Conservation (phyloP, 73 alveolate genomes). For the Blepharisma japonicum region DNA sequence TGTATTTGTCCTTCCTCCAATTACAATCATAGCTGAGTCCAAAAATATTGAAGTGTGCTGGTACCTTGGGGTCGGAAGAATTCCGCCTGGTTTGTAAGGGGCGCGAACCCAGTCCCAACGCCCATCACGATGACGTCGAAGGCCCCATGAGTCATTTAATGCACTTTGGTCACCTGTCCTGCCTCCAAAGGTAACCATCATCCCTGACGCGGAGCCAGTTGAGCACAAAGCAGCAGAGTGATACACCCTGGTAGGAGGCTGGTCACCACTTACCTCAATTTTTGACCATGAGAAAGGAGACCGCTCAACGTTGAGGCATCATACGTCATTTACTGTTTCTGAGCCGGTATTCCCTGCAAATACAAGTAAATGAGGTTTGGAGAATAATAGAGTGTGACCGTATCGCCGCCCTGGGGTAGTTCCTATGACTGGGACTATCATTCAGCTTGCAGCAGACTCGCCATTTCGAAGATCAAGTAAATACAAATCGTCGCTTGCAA, state of each 20-base stretch:
- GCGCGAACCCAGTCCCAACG: constrained; percentile 99
- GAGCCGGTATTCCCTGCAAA: constrained; percentile 97
- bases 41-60: constrained; percentile 93
- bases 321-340: constrained; percentile 91
- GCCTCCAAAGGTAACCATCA: constrained; percentile 97
- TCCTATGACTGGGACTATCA: constrained; percentile 98
- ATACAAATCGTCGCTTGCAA: constrained; percentile 39
- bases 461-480: constrained; percentile 49
- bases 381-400: constrained; percentile 94
- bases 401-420: constrained; percentile 99
- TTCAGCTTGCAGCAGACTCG: constrained; percentile 72
- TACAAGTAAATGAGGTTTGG: constrained; percentile 89
- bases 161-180: constrained; percentile 81
- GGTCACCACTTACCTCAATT: constrained; percentile 75
- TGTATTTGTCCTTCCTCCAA: constrained; percentile 92
- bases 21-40: constrained; percentile 83
- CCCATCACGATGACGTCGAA: constrained; percentile 97
- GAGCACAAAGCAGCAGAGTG: constrained; percentile 96
- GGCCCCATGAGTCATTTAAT: constrained; percentile 96
- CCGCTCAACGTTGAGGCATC: constrained; percentile 84
- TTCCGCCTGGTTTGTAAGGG: constrained; percentile 46
- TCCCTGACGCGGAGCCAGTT: constrained; percentile 97
- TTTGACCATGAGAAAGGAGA: constrained; percentile 88
- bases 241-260: constrained; percentile 93
- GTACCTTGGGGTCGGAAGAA: constrained; percentile 41